Percentiles rank a stretch among this genome's conserved stretches.
Evolutionary conservation across 176 grass and related monocot species (phyloP).

Genomic region (Lolium perenne): DNA sequence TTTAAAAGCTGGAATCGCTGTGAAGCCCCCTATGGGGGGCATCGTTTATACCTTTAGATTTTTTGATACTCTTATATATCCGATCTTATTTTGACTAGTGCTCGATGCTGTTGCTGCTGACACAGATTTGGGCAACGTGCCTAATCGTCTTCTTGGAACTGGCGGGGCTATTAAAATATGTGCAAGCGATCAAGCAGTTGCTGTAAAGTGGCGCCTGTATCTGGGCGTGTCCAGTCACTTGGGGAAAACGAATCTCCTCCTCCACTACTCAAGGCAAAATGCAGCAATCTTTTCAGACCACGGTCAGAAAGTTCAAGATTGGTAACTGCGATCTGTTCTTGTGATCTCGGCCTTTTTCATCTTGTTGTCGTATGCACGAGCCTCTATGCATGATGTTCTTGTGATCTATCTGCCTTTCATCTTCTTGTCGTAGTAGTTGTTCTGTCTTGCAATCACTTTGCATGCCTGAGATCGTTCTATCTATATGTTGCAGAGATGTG

Average conservation of each 20-base stretch:
- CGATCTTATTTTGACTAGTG: neutral
- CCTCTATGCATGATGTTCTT: neutral
- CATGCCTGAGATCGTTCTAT: neutral
- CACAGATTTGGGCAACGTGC: neutral
- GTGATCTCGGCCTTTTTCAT: neutral
- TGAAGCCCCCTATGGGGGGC: too few relatives aligned
- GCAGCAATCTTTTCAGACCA: conserved; percentile 12
- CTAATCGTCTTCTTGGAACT: neutral
- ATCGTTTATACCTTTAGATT: too few relatives aligned
- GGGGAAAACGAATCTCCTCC: neutral
- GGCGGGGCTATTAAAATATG: neutral
- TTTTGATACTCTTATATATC: neutral
- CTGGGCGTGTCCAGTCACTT: neutral
- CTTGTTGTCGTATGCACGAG: neutral
- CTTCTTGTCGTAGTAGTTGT: neutral
- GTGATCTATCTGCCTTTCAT: too few relatives aligned
- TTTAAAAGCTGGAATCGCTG: too few relatives aligned
- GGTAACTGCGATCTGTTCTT: neutral
- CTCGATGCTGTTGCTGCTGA: conserved; percentile 3
- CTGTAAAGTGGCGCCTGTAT: conserved; percentile 19
- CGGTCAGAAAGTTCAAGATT: neutral
- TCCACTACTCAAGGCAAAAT: neutral
- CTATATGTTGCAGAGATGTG: conserved; percentile 5
- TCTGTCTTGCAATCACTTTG: conserved; percentile 6
- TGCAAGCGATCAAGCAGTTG: conserved; percentile 5